phyloP scores from a whole-genome alignment of 768 basidiomycete genomes.

The Tylopilus subfusipes region DNA sequence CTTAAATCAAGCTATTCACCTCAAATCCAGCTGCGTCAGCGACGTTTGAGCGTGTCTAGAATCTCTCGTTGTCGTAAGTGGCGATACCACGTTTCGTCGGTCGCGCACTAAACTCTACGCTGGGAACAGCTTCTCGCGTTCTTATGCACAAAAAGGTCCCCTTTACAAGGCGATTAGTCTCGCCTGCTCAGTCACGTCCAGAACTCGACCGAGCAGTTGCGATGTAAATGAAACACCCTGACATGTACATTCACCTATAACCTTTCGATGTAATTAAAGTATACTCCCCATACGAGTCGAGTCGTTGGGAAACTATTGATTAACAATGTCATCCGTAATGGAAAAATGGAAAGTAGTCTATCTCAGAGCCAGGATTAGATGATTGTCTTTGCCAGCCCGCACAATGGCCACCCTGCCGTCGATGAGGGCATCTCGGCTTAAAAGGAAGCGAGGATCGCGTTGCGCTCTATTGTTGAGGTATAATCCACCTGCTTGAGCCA shows the following conservation, averaged over 20 bases:
- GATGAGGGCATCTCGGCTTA: conserved; percentile 50
- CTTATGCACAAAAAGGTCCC: conserved; percentile 4
- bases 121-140: conserved; percentile 25
- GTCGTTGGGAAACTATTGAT: background rate
- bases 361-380: conserved; percentile 49
- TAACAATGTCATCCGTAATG: background rate
- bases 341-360: conserved; percentile 3
- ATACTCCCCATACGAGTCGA: background rate
- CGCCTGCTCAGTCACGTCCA: background rate
- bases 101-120: background rate
- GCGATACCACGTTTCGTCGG: background rate
- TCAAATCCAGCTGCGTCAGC: conserved; percentile 3
- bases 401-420: conserved; percentile 60
- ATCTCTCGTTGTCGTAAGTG: conserved; percentile 25
- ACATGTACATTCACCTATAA: background rate
- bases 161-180: background rate
- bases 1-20: conserved; percentile 7
- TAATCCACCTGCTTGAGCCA: conserved; percentile 63
- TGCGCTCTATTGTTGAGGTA: conserved; percentile 67
- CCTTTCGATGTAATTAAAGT: conserved; percentile 13
- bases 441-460: conserved; percentile 42
- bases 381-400: conserved; percentile 71
- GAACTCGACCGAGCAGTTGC: background rate
- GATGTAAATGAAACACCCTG: background rate
- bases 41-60: conserved; percentile 17